phyloP scores from a whole-genome alignment of 202 grass and related monocot genomes.

The Digitaria exilis region DNA sequence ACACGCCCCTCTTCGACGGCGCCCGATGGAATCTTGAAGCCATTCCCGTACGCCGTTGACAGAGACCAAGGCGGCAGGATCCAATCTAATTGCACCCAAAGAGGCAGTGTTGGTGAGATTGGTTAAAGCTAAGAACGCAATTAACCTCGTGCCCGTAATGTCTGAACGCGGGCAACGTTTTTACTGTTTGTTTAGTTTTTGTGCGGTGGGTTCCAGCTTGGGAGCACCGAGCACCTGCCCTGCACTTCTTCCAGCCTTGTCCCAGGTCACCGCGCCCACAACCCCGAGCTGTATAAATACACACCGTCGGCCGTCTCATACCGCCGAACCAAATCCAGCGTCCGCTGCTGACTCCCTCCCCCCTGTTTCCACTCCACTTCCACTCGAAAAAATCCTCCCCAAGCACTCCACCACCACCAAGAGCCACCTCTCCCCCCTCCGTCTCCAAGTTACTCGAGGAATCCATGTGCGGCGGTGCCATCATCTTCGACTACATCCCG shows the following conservation, averaged over 20 bases:
- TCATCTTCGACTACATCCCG: slow-evolving; percentile 81
- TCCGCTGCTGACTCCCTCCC: background rate
- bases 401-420: background rate
- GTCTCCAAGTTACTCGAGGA: background rate
- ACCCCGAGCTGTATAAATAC: slow-evolving; percentile 27
- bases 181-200: no score
- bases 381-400: no score
- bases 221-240: background rate
- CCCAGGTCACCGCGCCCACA: slow-evolving; percentile 21
- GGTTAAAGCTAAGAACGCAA: no score
- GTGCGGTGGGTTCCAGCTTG: slow-evolving; percentile 21
- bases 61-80: no score
- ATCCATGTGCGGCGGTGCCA: slow-evolving; percentile 82
- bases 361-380: background rate
- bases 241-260: background rate
- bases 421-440: background rate
- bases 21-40: no score
- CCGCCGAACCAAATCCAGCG: slow-evolving; percentile 32
- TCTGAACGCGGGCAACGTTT: no score
- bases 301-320: background rate
- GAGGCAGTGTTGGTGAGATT: no score
- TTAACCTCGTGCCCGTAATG: no score
- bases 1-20: no score
- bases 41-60: no score
- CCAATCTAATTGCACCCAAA: no score